Base-by-base conservation (phyloP, 2,329 filamentous ascomycete genomes). In the Didymella exigua region DNA sequence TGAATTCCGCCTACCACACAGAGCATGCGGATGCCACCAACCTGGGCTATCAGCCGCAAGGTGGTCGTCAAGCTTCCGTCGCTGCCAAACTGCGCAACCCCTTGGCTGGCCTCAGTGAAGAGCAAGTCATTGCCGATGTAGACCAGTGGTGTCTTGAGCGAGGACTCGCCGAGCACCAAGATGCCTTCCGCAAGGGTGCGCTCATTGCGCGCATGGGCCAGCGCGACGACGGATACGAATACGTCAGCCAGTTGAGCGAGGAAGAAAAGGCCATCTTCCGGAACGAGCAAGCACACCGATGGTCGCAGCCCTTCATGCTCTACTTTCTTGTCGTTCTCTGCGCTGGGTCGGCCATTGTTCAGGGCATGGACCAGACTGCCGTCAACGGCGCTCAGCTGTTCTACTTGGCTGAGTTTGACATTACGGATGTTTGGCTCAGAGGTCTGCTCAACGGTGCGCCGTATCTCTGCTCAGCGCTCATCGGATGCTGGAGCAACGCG, bases 341-440 rank as follows among this genome's bases (percentile, higher is more conserved):
- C 65, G 88, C 85, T n/a, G 79, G 85, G 18, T 87, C 83, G 37
- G 88, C 88, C 14, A 86, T 86, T 21, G 88, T 90, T 0, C 88
- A 90, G 67, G 87, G 87, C 19, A 70, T 69, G 69, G 70, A 72
- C 48, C 68, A 73, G 42, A 71, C 71, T 5, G 69, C 68, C 3
- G 67, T 72, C 2, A 74, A 74, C 19, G 71, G 70, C 33, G 70
- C 69, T 4, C 50, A 73, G 65, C 55, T 63, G 11, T 73, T 60
- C 58, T 73, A 73, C 41, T 69, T 67, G 36, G 37, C 59, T 2
- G 71, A 71, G 34, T 72, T 72, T n/a, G 54, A 46, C 5, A 53
- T 63, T 5, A 52, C 56, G 2, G 60, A 71, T 21, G 66, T 70
- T n/a, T 70, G 68, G 64, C 49, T 65, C 18, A 56, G 58, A 16